Conservation (phyloP, 1,284 basidiomycete genomes). For the Fistulinella cinereoalba region DNA sequence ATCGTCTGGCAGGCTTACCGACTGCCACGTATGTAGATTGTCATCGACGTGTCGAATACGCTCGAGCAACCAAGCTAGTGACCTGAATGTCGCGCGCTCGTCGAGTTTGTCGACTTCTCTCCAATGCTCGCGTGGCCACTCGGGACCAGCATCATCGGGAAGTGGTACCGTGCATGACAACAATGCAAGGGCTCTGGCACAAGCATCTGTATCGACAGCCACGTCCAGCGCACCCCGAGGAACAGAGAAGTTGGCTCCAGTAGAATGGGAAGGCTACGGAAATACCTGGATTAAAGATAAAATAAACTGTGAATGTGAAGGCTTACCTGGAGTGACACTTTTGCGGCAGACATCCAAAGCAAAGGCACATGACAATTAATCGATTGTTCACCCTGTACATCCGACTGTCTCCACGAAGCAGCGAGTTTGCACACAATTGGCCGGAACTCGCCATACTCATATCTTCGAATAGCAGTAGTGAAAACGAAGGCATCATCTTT, state of each 20-base stretch:
- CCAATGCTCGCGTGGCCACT: conserved; percentile 79
- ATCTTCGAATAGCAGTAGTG: conserved; percentile 71
- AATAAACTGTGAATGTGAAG: not conserved
- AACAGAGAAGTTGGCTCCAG: conserved; percentile 62
- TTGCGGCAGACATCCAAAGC: conserved; percentile 55
- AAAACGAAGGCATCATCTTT: conserved; percentile 80
- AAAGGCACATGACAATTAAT: conserved; percentile 61
- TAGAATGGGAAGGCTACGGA: conserved; percentile 45
- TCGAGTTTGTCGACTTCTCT: conserved; percentile 81
- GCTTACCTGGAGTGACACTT: conserved; percentile 53
- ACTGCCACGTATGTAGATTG: conserved; percentile 60
- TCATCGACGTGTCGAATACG: conserved; percentile 74
- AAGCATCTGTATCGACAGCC: conserved; percentile 56
- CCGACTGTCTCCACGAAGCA: conserved; percentile 74
- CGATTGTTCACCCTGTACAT: conserved; percentile 43
- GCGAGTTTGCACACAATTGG: conserved; percentile 73
- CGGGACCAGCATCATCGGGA: conserved; percentile 60
- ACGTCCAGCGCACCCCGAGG: conserved; percentile 58
- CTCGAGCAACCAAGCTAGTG: conserved; percentile 84
- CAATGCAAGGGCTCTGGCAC: conserved; percentile 71
- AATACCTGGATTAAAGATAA: conserved; percentile 6
- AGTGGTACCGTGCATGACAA: conserved; percentile 77
- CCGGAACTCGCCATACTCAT: conserved; percentile 78
- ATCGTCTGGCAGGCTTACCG: conserved; percentile 40
- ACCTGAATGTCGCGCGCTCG: conserved; percentile 77